Evolutionary conservation across 2,329 filamentous ascomycete genomes (phyloP), one percentile per base, ranked within the genome.

Genomic region (Monosporascus sp.): DNA sequence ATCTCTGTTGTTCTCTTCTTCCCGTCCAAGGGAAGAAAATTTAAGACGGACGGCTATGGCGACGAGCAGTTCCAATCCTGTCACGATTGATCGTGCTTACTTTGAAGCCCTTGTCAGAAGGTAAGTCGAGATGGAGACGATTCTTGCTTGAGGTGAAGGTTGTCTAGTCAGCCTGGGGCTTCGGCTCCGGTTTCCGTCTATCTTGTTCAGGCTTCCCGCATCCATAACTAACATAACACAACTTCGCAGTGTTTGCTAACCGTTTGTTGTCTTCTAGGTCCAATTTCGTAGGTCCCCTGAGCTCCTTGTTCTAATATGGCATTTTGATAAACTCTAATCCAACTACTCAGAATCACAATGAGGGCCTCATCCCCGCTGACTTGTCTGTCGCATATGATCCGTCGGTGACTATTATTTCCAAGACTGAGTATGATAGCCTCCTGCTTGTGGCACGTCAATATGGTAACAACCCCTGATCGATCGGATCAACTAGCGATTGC

Each of bases 61-160:
- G 39, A 49, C 58, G 45, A 53, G 56, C 18, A 49, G 44, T 25
- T 36, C 48, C 47, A 51, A 56, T 39, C 70, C 75, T 58, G 77
- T 87, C 49, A 85, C 81, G 9, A 77, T 86, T 58, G 80, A 82
- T 57, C 82, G 78, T 63, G 67, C 70, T 49, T 81, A 86, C 70
- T 81, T 86, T 60, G 79, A 86, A 62, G 80, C 81, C 53, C 72
- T 87, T 47, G 64, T 85, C 50, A 77, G 79, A 65, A 79, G 81
- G 86, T 87, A 70, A 73, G 77, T 67, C 22, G 41, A 48, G 20
- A 44, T 25, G 17, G 7, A 46, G 20, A 43, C 39, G 17, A 20
- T 4, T n/a, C n/a, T 15, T 4, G 11, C 27, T 31, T 31, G 27
- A 31, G 27, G 27, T 31, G 9, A 31, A 31, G 9, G 9, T 31